Evolutionary conservation across 768 basidiomycete species (phyloP), one percentile per base, ranked within the genome.

Genomic region (Termitomyces sp.): DNA sequence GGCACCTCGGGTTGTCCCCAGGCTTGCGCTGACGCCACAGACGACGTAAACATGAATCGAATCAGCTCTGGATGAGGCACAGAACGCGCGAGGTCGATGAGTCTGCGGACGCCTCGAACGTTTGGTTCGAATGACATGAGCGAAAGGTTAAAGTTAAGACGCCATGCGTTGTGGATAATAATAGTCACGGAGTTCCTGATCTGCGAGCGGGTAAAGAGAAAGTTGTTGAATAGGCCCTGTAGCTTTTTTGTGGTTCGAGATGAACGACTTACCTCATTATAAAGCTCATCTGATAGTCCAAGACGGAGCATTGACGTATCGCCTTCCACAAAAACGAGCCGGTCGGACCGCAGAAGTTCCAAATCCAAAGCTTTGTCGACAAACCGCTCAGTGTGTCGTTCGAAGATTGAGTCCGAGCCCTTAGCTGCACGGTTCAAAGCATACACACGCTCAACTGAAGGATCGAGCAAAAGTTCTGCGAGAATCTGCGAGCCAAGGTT

Each of bases 91-190:
- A 81, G 68, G 46, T 80, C 75, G 43, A 83, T 67, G 20, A 84
- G 71, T 62, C 78, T 77, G 32, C 79, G 72, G 3, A 76, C 79
- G 28, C 79, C 79, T 20, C 67, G 69, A 36, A 85, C 69, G 62
- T 82, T 77, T 4, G 75, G 61, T 59, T 84, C 82, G 55, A 84
- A 85, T 3, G 81, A 82, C 0, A 74, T 68, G 33, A 84, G 66
- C 12, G 75, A 72, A 2, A 82, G 72, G 57, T 81, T 81, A 68
- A 85, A 75, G 57, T 74, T 69, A 26, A 76, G 67, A n/a, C 67
- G 70, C 79, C 79, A 80, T 3, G 79, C 77, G 4, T 70, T 76
- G 55, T 79, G 78, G 23, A 79, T 74, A 50, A 79, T 67, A 28
- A 73, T 36, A 2, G 72, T 73, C 32, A 77, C 66, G 0, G 73